Base-by-base conservation (phyloP, 2,329 filamentous ascomycete species). In the Clarireedia sp. region DNA sequence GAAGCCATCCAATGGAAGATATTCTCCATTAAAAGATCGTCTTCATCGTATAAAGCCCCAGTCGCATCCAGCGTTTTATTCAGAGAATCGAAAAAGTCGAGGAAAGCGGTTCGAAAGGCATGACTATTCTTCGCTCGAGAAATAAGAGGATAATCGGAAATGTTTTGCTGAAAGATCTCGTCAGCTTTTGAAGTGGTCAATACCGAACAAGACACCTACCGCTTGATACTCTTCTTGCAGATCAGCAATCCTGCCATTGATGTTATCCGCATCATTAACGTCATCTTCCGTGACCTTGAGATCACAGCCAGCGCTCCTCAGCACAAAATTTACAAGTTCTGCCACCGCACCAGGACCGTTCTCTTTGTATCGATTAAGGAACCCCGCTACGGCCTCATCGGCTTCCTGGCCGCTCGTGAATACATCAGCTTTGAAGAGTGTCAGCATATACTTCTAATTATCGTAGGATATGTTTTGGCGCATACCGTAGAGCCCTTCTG, bases 81-180 rank as follows among this genome's bases (percentile, higher is more conserved):
- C 21, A 97, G 75, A 0, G 86, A 79, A 58, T 82, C 75, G 69
- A 96, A 90, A 72, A 97, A 96, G 59, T 82, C 81, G 51, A 87
- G 78, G 16, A 99, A 77, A 47, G 86, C 78, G 40, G 86, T 79
- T 60, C 89, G 87, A 72, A 97, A 96, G 24, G 86, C 81, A 61
- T 82, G 81, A 60, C 82, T 87, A 56, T 83, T 83, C 69, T 87
- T 92, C 40, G 85, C 80, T 71, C 85, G 91, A 16, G 90, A 87
- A 57, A 95, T 87, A 45, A 99, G 80, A 40, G 94, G 94, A 66
- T 99, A 99, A 48, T 97, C 94, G 33, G 87, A 86, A 49, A 92
- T 86, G 68, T 87, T 83, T 78, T 87, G 80, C 75, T 85, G 59
- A 5, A 49, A 59, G 48, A 16, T n/a, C 29, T 33, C 29, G 10